Evolutionary conservation across 2,329 filamentous ascomycete genomes (phyloP).

Genomic region (Aotearoamyces nothofagi): DNA sequence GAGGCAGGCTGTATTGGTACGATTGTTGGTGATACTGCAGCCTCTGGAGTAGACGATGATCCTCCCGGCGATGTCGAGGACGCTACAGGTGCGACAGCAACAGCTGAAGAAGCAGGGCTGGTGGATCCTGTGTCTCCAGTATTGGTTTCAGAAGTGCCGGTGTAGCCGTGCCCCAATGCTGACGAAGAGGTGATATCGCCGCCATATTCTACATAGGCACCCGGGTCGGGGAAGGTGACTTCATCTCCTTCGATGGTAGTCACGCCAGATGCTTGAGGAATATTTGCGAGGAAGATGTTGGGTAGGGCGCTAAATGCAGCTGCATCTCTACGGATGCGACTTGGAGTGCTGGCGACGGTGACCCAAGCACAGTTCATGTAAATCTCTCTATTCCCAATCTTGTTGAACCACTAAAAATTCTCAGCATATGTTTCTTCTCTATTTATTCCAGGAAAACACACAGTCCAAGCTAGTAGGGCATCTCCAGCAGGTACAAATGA

Average conservation of each 20-base stretch:
- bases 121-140: slow-evolving; percentile 4
- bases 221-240: slow-evolving; percentile 54
- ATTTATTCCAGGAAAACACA: too few species aligned
- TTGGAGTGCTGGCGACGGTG: slow-evolving; percentile 37
- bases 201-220: slow-evolving; percentile 37
- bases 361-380: slow-evolving; percentile 93
- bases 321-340: slow-evolving; percentile 26
- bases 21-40: too few species aligned
- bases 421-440: too few species aligned
- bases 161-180: slow-evolving; percentile 12
- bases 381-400: slow-evolving; percentile 82
- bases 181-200: slow-evolving; percentile 22
- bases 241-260: slow-evolving; percentile 39
- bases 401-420: slow-evolving; percentile 99
- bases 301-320: slow-evolving; percentile 48
- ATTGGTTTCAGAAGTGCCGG: slow-evolving; percentile 11
- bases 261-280: slow-evolving; percentile 38
- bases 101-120: slow-evolving; percentile 2
- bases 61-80: slow-evolving; percentile 8
- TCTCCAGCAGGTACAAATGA: slow-evolving; percentile 56
- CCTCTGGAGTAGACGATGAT: slow-evolving; percentile 4
- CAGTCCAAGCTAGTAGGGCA: slow-evolving; percentile 75
- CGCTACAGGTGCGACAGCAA: background rate
- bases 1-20: too few species aligned
- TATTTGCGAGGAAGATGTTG: slow-evolving; percentile 62